Evolutionary conservation across 805 yeast genomes (phyloP).

Genomic region (Lachancea fermentati): DNA sequence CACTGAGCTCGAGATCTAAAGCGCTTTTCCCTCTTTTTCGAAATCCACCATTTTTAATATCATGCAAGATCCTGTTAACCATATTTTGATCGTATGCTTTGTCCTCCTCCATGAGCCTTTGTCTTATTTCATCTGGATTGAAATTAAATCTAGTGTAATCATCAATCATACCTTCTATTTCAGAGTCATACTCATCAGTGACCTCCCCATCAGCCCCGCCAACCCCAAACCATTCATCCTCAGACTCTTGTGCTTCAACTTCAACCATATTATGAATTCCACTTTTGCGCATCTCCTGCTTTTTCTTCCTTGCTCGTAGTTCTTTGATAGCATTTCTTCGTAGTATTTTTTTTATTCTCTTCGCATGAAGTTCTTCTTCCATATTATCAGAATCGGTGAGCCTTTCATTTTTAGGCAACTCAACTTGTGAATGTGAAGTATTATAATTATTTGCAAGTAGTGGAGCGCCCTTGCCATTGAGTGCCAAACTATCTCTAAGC

Average conservation of each 20-base stretch:
- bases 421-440: too few species aligned
- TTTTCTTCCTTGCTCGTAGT: slow-evolving; percentile 18
- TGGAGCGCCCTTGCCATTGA: too few species aligned
- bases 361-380: slow-evolving; percentile 18
- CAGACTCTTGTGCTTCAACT: slow-evolving; percentile 83
- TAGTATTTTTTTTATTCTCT: slow-evolving; percentile 20
- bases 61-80: slow-evolving; percentile 62
- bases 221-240: slow-evolving; percentile 80
- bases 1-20: slow-evolving; percentile 61
- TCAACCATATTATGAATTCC: slow-evolving; percentile 62
- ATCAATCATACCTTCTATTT: slow-evolving; percentile 74
- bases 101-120: slow-evolving; percentile 53
- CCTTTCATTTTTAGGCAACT: too few species aligned
- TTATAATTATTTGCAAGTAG: too few species aligned
- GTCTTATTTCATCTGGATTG: slow-evolving; percentile 53
- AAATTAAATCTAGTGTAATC: slow-evolving; percentile 54
- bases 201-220: slow-evolving; percentile 64
- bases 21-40: slow-evolving; percentile 50
- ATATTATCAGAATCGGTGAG: too few species aligned
- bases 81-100: slow-evolving; percentile 56
- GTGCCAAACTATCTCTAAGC: too few species aligned
- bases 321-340: slow-evolving; percentile 23
- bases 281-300: slow-evolving; percentile 38
- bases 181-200: slow-evolving; percentile 56
- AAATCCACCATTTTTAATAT: slow-evolving; percentile 66